Evolutionary conservation across 2,329 filamentous ascomycete species (phyloP), one percentile per base, ranked within the genome.

Genomic region (Diaporthe eres): DNA sequence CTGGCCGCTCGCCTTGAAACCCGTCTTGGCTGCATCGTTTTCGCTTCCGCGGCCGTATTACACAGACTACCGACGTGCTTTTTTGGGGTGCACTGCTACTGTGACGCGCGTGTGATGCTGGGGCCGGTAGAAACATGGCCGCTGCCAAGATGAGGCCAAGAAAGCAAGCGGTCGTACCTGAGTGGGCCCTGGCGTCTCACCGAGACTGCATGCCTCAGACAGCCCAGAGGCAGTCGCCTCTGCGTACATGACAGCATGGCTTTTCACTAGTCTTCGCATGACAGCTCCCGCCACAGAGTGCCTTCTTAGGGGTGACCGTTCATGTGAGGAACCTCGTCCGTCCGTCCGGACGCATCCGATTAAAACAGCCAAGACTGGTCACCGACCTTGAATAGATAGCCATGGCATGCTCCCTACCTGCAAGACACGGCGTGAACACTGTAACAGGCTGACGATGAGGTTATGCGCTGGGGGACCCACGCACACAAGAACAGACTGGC

Each of bases 61-160:
- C 60, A 63, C 60, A 63, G 58, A 44, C 60, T 22, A 12, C n/a
- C 5, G 2, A 6, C 25, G 19, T 47, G 37, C 28, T 9, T 17
- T 17, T 34, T 37, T 44, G 58, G n/a, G 61, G 37, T 67, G 10
- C 42, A 49, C 61, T 67, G 61, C 42, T 49, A 4, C 42, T 51
- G 61, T 51, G 61, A 67, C 22, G 44, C 44, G 63, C 44, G 37
- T 37, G 63, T 51, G 44, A 34, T 67, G 39, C 31, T 25, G 47
- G 10, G 5, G n/a, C 63, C 19, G 31, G 44, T 15, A 51, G 63
- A 67, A 39, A 51, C 63, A 67, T 51, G 1, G 28, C 44, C 47
- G 47, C 47, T 51, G 65, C 65, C 65, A 68, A 68, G 65, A 51
- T 28, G 22, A 51, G 31, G 65, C 65, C 65, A 53, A 68, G 65